Evolutionary conservation across 202 grass and related monocot species (phyloP), one percentile per base, ranked within the genome.

Genomic region (Zoysia matrella): DNA sequence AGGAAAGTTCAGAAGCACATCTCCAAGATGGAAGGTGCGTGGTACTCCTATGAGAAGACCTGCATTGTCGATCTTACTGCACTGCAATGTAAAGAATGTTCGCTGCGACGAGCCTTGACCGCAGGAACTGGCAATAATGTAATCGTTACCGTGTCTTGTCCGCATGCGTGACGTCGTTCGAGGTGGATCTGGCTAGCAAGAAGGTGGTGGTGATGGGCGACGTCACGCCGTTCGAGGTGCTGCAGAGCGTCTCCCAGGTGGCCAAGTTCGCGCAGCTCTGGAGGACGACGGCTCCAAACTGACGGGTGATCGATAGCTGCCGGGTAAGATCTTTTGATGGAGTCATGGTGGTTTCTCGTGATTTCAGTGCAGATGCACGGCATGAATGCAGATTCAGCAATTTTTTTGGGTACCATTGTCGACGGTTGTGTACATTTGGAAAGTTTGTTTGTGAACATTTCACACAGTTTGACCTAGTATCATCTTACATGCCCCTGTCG

Each of bases 201-300:
- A 94, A 89, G 84, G 89, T 94, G 82, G 92, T 91, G 60, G 92
- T 94, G 75, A 82, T 15, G 12, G 92, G 92, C 14, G 84, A 94
- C 79, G 50, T 94, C 14, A 91, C 89, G 13, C 82, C 92, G 1
- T 46, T 85, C 2, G 89, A 94, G 60, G 92, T 91, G 52, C 47
- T 94, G 70, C 73, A 88, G 49, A 91, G 89, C 61, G 47, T 94
- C 57, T 89, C 92, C 65, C 89, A 89, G 84, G 89, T 94, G 82
- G 89, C 87, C 60, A 94, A 89, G 79, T 69, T 89, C 77, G 84
- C 22, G 22, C 22, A 30, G 22, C 22, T 30, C 22, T 30, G 22
- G 22, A 30, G 22, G 22, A 30, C 22, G 92, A 73, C 87, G 65
- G 14, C 77, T 15, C 43, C 65, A 0, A 46, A 47, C 7, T 16